Conservation (phyloP, 2,329 filamentous ascomycete species). For the Nemania diffusa region DNA sequence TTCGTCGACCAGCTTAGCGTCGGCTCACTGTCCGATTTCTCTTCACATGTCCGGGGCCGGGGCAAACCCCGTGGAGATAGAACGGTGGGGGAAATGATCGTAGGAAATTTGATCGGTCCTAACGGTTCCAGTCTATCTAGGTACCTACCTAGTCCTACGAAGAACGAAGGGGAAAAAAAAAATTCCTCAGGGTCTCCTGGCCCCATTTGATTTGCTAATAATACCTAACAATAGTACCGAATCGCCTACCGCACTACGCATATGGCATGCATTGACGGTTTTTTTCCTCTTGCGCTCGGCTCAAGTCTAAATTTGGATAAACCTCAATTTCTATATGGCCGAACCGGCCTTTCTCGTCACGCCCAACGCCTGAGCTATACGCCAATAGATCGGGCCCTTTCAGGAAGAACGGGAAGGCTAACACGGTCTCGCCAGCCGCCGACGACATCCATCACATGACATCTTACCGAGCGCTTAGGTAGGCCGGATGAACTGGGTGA, state of each 20-base stretch:
- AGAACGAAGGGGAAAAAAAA: not conserved
- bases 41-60: slow-evolving; percentile 21
- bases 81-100: not conserved
- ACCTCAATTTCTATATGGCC: slow-evolving; percentile 19
- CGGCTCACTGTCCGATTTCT: slow-evolving; percentile 27
- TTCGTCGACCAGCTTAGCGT: slow-evolving; percentile 14
- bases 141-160: not conserved
- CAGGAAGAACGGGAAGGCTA: not conserved
- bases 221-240: not conserved
- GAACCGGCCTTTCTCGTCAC: slow-evolving; percentile 18
- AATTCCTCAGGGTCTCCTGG: not conserved
- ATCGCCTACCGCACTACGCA: not conserved
- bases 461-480: slow-evolving; percentile 6
- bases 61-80: slow-evolving; percentile 17
- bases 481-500: not conserved
- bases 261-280: not conserved
- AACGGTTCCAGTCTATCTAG: not conserved
- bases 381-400: slow-evolving; percentile 13
- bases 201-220: slow-evolving; percentile 4
- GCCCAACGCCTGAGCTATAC: slow-evolving; percentile 8
- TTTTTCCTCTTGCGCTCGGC: not conserved
- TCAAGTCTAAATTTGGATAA: slow-evolving; percentile 25
- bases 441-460: slow-evolving; percentile 10
- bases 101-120: slow-evolving; percentile 5
- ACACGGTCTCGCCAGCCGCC: not conserved